Evolutionary conservation across 371 early-diverging fungal species (phyloP), one percentile per base, ranked within the genome.

Genomic region (Circinella umbellata): DNA sequence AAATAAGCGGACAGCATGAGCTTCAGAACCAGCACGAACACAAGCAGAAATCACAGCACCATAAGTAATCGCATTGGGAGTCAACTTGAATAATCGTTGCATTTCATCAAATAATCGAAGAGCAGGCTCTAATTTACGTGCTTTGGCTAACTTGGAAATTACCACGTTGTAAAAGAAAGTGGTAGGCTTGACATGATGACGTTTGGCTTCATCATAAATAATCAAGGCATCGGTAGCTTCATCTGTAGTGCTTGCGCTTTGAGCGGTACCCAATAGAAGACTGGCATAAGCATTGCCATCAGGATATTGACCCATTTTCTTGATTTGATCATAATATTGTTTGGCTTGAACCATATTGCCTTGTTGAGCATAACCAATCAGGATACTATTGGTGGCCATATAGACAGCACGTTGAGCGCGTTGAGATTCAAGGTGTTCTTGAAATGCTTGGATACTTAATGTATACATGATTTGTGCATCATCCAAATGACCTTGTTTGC

Each of bases 141-240:
- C 90, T 70, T 87, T 86, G 65, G 88, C 87, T 39, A 89, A 70
- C 69, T 87, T 88, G 68, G 88, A 87, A 27, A 89, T 88, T 27
- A 89, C 78, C 15, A 89, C 90, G 61, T 89, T 89, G 72, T 87
- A 89, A 63, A 89, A 87, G 65, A 87, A 89, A 47, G 87, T 83
- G 14, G 86, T 88, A 10, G 87, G 88, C 71, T 83, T 84, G 61
- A 88, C 83, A 64, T 82, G 78, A 63, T 82, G 84, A 8, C 80
- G 79, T 63, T 87, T 88, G 68, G 87, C 87, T 78, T 89, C 90
- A 36, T 86, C 85, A 53, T 88, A 81, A 51, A 89, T 87, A 38
- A 77, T 74, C 47, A 87, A 70, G 4, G 86, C 87, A 63, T 83
- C 84, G 10, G 78, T 68, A 0, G 84, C 84, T 55, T 85, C 87